Evolutionary conservation across 2,329 filamentous ascomycete species (phyloP).

Genomic region (Fusarium sp.): DNA sequence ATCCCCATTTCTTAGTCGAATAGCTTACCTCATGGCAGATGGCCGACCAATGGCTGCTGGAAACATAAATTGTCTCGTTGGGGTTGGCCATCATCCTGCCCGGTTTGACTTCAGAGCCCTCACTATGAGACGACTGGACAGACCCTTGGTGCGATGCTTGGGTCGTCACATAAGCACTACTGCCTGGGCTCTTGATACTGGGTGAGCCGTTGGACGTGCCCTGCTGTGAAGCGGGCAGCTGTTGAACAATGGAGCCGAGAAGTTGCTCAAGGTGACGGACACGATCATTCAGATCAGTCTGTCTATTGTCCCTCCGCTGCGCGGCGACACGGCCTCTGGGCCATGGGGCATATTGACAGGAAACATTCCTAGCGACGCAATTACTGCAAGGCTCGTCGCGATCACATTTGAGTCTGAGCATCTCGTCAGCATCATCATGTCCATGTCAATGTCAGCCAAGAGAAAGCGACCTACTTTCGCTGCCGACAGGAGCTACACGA

Average conservation of each 20-base stretch:
- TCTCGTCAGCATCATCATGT: constrained; percentile 5
- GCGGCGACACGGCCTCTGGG: constrained; percentile 20
- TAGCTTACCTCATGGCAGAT: constrained; percentile 29
- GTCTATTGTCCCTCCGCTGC: constrained; percentile 8
- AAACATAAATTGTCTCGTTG: constrained; percentile 41
- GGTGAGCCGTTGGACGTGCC: neutral
- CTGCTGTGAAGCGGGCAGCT: constrained; percentile 17
- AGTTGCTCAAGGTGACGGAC: constrained; percentile 37
- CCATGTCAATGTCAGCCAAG: neutral
- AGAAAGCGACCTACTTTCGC: constrained; percentile 6
- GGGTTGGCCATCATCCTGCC: constrained; percentile 30
- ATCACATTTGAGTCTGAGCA: constrained; percentile 33
- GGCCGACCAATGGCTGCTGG: constrained; percentile 38
- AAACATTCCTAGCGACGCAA: constrained; percentile 34
- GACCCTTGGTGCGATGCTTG: neutral
- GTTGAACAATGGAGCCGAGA: constrained; percentile 33
- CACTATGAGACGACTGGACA: neutral
- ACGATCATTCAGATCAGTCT: constrained; percentile 32
- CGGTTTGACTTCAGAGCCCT: constrained; percentile 21
- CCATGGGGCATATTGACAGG: constrained; percentile 29
- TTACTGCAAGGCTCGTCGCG: constrained; percentile 42
- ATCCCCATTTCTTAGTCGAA: accelerated
- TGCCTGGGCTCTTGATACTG: neutral
- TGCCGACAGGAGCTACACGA: constrained; percentile 33
- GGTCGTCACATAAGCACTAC: neutral